Conservation (phyloP, 1,284 basidiomycete species). For the Ceratobasidium sp. region DNA sequence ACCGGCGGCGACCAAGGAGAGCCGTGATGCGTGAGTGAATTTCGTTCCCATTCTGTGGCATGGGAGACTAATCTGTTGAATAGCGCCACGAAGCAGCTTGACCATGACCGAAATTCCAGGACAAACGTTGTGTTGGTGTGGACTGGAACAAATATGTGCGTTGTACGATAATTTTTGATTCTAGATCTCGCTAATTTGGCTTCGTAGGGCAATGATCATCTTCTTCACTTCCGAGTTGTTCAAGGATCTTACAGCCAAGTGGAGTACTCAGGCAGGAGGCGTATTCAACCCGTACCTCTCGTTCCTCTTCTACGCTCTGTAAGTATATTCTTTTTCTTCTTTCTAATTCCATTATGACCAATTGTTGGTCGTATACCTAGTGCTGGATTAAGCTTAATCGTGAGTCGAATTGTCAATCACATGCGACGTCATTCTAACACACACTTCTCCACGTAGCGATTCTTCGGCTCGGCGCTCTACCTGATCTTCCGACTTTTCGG, state of each 20-base stretch:
- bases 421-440: background rate
- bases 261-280: background rate
- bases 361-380: constrained; percentile 54
- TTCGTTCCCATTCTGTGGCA: too few species aligned
- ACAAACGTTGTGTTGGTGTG: constrained; percentile 88
- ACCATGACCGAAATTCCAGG: constrained; percentile 82
- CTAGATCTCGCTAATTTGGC: constrained; percentile 19
- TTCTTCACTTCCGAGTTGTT: constrained; percentile 84
- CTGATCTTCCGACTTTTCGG: constrained; percentile 79
- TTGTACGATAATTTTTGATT: constrained; percentile 44
- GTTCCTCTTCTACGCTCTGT: constrained; percentile 84
- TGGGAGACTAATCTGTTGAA: too few species aligned
- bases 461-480: constrained; percentile 79
- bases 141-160: constrained; percentile 85
- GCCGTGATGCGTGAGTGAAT: constrained; percentile 74
- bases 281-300: constrained; percentile 87
- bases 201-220: constrained; percentile 72
- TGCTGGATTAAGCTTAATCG: constrained; percentile 77
- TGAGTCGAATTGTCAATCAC: background rate
- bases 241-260: constrained; percentile 54
- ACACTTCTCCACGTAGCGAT: constrained; percentile 58
- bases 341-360: background rate
- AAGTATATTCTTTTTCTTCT: constrained; percentile 54
- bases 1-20: constrained; percentile 75
- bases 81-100: constrained; percentile 84